Evolutionary conservation across 352 stramenopile genomes (phyloP).

Genomic region (Discostella stelligera): DNA sequence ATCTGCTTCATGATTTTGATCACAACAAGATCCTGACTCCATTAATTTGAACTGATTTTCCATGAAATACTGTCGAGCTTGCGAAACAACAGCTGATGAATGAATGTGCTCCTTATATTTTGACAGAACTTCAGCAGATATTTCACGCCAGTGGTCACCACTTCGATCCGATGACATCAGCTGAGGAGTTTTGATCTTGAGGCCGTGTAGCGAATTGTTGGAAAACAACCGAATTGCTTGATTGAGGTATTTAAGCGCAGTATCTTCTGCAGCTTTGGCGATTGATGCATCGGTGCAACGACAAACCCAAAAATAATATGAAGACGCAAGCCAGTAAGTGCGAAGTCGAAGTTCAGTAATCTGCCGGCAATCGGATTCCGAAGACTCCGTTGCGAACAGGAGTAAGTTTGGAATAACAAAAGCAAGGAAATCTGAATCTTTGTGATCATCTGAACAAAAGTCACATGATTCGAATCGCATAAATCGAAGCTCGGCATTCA

Average conservation of each 20-base stretch:
- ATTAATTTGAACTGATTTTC: conserved; percentile 25
- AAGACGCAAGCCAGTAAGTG: conserved; percentile 66
- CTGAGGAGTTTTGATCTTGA: conserved; percentile 59
- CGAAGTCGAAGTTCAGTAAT: conserved; percentile 53
- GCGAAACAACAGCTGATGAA: conserved; percentile 70
- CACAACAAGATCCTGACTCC: conserved; percentile 6
- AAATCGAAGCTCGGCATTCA: conserved; percentile 71
- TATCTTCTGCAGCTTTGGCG: conserved; percentile 55
- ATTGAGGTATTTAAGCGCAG: conserved; percentile 59
- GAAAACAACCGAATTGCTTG: conserved; percentile 48
- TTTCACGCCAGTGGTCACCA: conserved; percentile 64
- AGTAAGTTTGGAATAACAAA: conserved; percentile 67
- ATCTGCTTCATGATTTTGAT: conserved; percentile 19
- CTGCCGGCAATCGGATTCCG: conserved; percentile 14
- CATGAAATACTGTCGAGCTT: conserved; percentile 62
- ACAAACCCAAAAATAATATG: conserved; percentile 70
- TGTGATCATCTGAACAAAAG: conserved; percentile 41
- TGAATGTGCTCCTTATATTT: conserved; percentile 68
- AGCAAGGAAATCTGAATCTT: conserved; percentile 58
- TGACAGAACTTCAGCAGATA: conserved; percentile 56
- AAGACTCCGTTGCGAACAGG: conserved; percentile 39
- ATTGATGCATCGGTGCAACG: conserved; percentile 53
- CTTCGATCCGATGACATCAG: conserved; percentile 59
- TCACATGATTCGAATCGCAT: conserved; percentile 65
- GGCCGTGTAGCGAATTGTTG: neutral